Percentiles rank a stretch among this genome's conserved stretches.
Evolutionary conservation across 2,329 filamentous ascomycete genomes (phyloP).

Genomic region (Ophiostoma novo-ulmi): DNA sequence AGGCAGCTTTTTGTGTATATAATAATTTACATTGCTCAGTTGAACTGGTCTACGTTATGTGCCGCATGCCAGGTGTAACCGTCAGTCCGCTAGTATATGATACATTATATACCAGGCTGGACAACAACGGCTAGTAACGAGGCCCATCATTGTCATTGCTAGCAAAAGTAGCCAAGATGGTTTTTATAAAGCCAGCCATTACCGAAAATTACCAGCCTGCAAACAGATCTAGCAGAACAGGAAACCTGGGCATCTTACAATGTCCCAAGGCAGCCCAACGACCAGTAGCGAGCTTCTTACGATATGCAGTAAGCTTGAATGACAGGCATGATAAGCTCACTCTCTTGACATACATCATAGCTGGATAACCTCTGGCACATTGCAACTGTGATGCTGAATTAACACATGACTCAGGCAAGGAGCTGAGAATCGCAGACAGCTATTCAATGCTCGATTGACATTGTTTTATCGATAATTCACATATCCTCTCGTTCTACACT

Average conservation of each 20-base stretch:
- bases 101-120: too few relatives aligned
- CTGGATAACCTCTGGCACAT: neutral
- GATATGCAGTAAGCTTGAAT: too few relatives aligned
- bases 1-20: constrained; percentile 10
- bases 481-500: too few relatives aligned
- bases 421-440: neutral
- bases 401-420: neutral
- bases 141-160: too few relatives aligned
- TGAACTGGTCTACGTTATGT: neutral
- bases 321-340: neutral
- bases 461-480: too few relatives aligned
- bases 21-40: constrained; percentile 13
- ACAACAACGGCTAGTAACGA: too few relatives aligned
- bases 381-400: too few relatives aligned
- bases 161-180: neutral
- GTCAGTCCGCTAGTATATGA: neutral
- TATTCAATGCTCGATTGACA: neutral
- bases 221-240: too few relatives aligned
- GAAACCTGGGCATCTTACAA: neutral
- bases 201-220: too few relatives aligned
- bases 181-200: neutral
- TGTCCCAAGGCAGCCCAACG: too few relatives aligned
- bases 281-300: too few relatives aligned
- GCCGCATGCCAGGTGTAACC: neutral
- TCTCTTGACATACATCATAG: neutral